Base-by-base conservation (phyloP, 768 basidiomycete genomes). In the Calocera cornea region DNA sequence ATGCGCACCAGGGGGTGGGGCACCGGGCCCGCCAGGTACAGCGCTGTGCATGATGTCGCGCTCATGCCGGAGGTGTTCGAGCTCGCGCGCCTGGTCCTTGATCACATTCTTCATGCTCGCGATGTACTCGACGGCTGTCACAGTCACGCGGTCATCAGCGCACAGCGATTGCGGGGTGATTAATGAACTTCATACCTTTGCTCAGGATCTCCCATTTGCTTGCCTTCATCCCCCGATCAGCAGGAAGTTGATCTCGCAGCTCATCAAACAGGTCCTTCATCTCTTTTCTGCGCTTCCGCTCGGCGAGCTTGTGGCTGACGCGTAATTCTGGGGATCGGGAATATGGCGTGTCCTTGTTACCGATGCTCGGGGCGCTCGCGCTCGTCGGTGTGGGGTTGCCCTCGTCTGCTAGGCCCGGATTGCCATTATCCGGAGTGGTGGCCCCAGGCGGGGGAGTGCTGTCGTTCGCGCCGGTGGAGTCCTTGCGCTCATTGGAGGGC, bases 181-280 rank as follows among this genome's bases (percentile, higher is more conserved):
- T 19, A 47, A 60, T 67, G 47, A 33, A 41, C 33, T 22, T 60
- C 64, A 40, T 71, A 91, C 95, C 91, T 86, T 97, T 95, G 78
- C 88, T 95, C 36, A 99, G 78, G 69, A 97, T 97, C 80, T 99
- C 97, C 97, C 95, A 98, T 79, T 99, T 99, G 79, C 91, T 94
- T 22, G 92, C 89, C 75, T 98, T 98, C 87, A 94, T 90, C 47
- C 89, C 93, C 65, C 89, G 84, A 79, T 93, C 93, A 65, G 88
- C 88, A 1, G 97, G 97, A 29, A 99, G 79, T 73, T 91, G 86
- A 76, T 97, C 95, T 68, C 93, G 84, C 70, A 99, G 79, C 76
- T 99, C 97, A 72, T 99, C 97, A 74, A 98, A 98, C 49, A 99
- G 77, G 68, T 97, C 95, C 75, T 97, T 97, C 97, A 99, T 99